These are phyloP conservation scores for Globisporangium perplexum DNA, from an alignment of 352 stramenopile genomes.

Conservation along the genomic window DNA sequence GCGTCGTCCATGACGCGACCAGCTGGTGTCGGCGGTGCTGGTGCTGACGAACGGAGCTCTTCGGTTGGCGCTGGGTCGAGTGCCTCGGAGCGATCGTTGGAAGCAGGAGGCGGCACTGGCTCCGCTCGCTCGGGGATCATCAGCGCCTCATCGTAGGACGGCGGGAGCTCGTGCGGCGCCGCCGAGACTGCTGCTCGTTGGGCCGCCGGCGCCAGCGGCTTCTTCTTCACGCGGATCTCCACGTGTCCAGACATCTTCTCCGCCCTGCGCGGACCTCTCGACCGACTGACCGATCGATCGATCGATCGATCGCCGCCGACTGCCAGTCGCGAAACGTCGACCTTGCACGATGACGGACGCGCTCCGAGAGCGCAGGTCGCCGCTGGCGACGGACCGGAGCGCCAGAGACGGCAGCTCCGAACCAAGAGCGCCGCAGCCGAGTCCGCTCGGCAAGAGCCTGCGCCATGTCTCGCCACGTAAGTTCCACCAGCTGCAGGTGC, in stretches of 20 bases:
- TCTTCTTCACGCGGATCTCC: constrained; percentile 24
- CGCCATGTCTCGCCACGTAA: constrained; percentile 40
- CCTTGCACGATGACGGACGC: not conserved
- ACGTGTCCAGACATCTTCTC: constrained; percentile 22
- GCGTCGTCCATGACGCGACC: too few species aligned
- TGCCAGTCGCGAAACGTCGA: not conserved
- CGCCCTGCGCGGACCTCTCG: not conserved
- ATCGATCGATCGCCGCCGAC: not conserved
- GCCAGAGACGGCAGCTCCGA: not conserved
- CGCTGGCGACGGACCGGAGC: not conserved
- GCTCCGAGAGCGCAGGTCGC: not conserved
- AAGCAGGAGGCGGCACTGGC: not conserved
- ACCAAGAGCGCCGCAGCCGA: constrained; percentile 1
- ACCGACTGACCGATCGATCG: not conserved
- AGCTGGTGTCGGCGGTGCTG: not conserved
- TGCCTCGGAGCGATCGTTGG: not conserved
- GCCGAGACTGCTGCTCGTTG: not conserved
- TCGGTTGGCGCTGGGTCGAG: not conserved
- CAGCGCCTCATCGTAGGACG: constrained; percentile 37
- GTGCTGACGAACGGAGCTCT: not conserved
- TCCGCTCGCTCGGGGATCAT: constrained; percentile 18
- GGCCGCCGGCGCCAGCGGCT: not conserved
- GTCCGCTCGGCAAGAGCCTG: constrained; percentile 3
- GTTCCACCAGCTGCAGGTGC: constrained; percentile 33
- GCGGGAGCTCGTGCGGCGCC: constrained; percentile 8